Base-by-base conservation (phyloP, 1,284 basidiomycete species). In the Mycena sp. region DNA sequence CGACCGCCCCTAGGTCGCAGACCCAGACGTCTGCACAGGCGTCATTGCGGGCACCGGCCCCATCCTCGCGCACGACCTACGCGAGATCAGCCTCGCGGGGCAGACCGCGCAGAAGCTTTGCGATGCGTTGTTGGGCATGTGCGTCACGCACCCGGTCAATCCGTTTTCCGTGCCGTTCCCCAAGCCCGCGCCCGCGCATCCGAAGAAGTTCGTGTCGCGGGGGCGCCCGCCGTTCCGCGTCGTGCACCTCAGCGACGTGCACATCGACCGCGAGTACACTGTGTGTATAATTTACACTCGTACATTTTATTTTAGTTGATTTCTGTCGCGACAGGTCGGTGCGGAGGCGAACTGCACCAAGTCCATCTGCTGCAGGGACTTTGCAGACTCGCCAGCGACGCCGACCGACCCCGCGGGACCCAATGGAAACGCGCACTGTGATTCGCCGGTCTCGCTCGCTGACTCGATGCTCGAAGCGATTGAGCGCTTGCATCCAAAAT, bases 281-380 rank as follows among this genome's bases (percentile, higher is more conserved):
- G 84, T 85, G 29, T 85, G 86, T 17, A 69, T 80, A 26, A 21
- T 29, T 49, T 9, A 7, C 14, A 35, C 30, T 41, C 21, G 2
- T 29, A 17, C 2, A 6, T 19, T 4, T 14, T 21, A 12, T 17
- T 17, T 5, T 4, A 32, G n/a, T 19, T 21, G 49, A 4, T 32
- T 26, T 7, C 41, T 0, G 26, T n/a, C 14, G 6, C 28, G 29
- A 19, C 16, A 65, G 63, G 2, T 58, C 43, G 63, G 59, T 16
- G 51, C 63, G 25, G 59, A 65, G 16, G 54, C 63, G 6, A 77
- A 80, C 38, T 88, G 87, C 74, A 84, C 81, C 17, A 87, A 87
- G 66, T 82, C 83, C 4, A 84, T 89, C 25, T 88, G 87, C 69
- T 88, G 87, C 72, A 77, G 84, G 58, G 77, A 81, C 53, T 87